Percentiles rank a stretch among this genome's conserved stretches.
phyloP scores from a whole-genome alignment of 1,284 basidiomycete species.

The Veloboletus limbatus region DNA sequence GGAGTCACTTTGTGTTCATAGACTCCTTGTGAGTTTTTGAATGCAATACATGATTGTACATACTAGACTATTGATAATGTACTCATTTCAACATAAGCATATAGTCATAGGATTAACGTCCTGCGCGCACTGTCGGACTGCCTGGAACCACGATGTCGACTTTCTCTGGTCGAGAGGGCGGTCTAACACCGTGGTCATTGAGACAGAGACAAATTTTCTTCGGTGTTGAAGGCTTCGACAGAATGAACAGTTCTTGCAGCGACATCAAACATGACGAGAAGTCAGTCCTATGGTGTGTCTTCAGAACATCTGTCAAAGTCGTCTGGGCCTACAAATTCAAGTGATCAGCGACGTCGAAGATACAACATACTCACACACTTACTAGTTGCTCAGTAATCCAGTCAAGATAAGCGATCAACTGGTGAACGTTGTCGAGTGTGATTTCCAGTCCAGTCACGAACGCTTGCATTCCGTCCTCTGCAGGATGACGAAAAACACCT shows the following conservation, averaged over 20 bases:
- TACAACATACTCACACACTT: too few species aligned
- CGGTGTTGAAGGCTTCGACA: constrained; percentile 6
- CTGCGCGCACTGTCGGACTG: constrained; percentile 22
- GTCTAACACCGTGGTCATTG: neutral
- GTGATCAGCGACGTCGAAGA: constrained; percentile 6
- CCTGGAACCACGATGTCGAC: constrained; percentile 23
- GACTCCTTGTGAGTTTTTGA: too few species aligned
- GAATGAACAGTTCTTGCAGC: constrained; percentile 25
- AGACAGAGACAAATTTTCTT: constrained; percentile 14
- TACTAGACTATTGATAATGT: constrained; percentile 17
- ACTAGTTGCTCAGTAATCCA: constrained; percentile 29
- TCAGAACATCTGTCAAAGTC: constrained; percentile 16
- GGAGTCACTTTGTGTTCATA: constrained; percentile 1
- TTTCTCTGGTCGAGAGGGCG: constrained; percentile 8
- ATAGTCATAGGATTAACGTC: constrained; percentile 16
- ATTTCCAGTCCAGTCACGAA: constrained; percentile 25
- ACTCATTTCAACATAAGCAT: constrained; percentile 14
- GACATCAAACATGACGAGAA: constrained; percentile 19
- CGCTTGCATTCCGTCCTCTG: constrained; percentile 10
- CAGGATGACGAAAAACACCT: neutral
- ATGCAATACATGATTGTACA: constrained; percentile 11
- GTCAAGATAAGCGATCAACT: constrained; percentile 30
- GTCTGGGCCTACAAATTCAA: constrained; percentile 18
- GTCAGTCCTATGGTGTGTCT: constrained; percentile 6
- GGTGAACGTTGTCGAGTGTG: constrained; percentile 19